Evolutionary conservation across 1,284 basidiomycete genomes (phyloP).

Genomic region (Heliocybe sulcata): DNA sequence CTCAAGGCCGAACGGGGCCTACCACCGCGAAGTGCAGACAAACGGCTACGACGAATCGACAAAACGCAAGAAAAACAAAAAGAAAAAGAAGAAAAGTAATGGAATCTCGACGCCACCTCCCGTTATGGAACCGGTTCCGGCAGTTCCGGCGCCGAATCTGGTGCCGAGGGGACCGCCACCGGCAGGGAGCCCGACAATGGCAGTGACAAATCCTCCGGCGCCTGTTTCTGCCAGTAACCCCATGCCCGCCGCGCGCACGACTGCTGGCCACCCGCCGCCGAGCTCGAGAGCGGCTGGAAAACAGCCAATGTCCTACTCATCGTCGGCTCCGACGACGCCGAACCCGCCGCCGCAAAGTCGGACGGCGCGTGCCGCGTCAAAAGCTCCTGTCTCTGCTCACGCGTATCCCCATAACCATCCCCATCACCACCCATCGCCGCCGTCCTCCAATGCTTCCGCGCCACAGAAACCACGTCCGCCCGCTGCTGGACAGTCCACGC

Average conservation of each 20-base stretch:
- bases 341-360: constrained; percentile 19
- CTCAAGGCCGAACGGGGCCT: constrained; percentile 5
- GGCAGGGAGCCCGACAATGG: constrained; percentile 25
- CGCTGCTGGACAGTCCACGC: background rate
- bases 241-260: constrained; percentile 31
- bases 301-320: constrained; percentile 60
- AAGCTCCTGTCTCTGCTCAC: constrained; percentile 53
- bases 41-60: constrained; percentile 9
- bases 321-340: constrained; percentile 18
- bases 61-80: constrained; percentile 29
- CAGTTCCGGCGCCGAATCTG: constrained; percentile 24
- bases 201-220: constrained; percentile 28
- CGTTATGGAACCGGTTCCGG: constrained; percentile 12
- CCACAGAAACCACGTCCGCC: constrained; percentile 26
- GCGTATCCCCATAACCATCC: constrained; percentile 44
- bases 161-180: constrained; percentile 21
- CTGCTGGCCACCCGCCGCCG: constrained; percentile 37
- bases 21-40: constrained; percentile 11
- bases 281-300: constrained; percentile 71
- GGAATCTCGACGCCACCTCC: constrained; percentile 5
- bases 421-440: constrained; percentile 64
- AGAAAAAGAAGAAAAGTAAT: constrained; percentile 27
- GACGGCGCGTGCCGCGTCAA: constrained; percentile 55
- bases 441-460: constrained; percentile 54
- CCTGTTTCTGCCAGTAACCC: constrained; percentile 33